Evolutionary conservation across 2,329 filamentous ascomycete genomes (phyloP), one percentile per base, ranked within the genome.

Genomic region (Pochonia chlamydosporia): DNA sequence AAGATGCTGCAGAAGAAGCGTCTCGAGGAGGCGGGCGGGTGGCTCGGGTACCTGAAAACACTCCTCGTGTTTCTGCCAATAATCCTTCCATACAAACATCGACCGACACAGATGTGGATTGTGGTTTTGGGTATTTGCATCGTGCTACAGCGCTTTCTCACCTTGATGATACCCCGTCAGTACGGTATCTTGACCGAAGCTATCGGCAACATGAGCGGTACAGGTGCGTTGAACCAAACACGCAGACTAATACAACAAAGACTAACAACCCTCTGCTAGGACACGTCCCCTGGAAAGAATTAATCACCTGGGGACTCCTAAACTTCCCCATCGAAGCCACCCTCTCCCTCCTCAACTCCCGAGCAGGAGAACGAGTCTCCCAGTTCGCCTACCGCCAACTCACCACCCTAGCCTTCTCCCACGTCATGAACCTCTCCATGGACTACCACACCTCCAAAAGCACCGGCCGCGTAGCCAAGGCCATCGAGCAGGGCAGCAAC

Each of bases 381-480:
- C 55, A 59, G 18, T 61, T 55, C 25, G 53, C 57, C 21, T 79
- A 81, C 52, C 68, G 72, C 40, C 69, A 72, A 30, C 72, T 87
- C 41, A 78, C 44, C 3, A 42, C 72, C 3, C 70, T 78, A 3
- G 75, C 81, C 0, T 87, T 85, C 60, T 71, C 75, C 44, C 82
- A 87, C 53, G 72, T 87, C 41, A 82, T 87, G 75, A 71, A 68
- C 30, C 70, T 87, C 4, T 84, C 81, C 0, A 82, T 82, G 65
- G 81, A 86, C 53, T 87, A 85, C 49, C 83, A 87, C 60, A 78
- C 78, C 37, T 73, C 73, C 44, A 84, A 83, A 57, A 73, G 76
- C 44, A 81, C 79, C 2, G 81, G 78, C 3, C 76, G 83, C 49
- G 67, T 86, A 1, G 76, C 79, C 55, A 75, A 78, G 49, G 75